Evolutionary conservation across 352 stramenopile genomes (phyloP), one percentile per base, ranked within the genome.

Genomic region (Globisporangium sylvaticum): DNA sequence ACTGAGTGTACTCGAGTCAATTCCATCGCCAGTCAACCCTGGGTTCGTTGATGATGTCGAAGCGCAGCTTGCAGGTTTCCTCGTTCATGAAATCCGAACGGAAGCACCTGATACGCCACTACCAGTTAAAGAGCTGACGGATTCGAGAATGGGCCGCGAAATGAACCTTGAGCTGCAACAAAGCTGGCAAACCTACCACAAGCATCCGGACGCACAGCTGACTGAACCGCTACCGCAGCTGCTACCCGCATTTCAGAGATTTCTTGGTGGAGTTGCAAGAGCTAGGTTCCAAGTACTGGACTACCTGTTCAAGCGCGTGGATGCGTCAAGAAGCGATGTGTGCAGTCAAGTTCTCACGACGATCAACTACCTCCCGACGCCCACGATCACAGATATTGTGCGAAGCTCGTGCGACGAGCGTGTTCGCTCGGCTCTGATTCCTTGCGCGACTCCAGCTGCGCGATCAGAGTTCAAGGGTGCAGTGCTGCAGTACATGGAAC

Each of bases 401-500:
- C 37, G 37, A 4, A 44, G 37, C 37, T 44, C 37, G 12, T 20
- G 6, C 20, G 37, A 44, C 37, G 37, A 44, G 37, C 18, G 37
- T 4, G 37, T 20, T 44, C 37, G 12, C 37, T 44, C 37, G 37
- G 37, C 37, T 18, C 10, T 44, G 37, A 44, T 44, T 44, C 37
- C 37, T 44, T 12, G 10, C 0, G 37, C 3, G 37, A 44, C 10
- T 4, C 12, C 37, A 44, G 37, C 12, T 18, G 37, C 37, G 37
- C 1, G 74, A 27, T 6, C 48, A 0, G 4, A 22, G 0, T 86
- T 84, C 52, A 74, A 75, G 20, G 34, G 58, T 18, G 61, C 48
- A 0, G 39, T 65, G 20, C 27, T 85, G 1, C 52, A 27, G 29
- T 80, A 76, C 2, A 78, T 94, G 72, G 77, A 87, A 53, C 57